Evolutionary conservation across 257 asterid species (phyloP).

Genomic region (Solanum sejunctum): DNA sequence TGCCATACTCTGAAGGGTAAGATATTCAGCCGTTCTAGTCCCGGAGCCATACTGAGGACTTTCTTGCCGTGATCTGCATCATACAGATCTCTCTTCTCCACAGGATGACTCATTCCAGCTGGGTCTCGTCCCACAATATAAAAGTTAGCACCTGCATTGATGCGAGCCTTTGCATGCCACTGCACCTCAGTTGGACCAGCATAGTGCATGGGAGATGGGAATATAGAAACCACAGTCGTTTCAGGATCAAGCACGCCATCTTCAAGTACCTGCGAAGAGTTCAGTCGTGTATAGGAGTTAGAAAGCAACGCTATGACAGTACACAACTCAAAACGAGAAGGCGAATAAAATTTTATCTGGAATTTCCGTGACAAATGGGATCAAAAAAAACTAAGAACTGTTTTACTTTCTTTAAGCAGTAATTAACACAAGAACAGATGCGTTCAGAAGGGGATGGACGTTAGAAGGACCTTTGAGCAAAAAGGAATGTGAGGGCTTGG

Average conservation of each 20-base stretch:
- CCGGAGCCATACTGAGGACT: slow-evolving; percentile 93
- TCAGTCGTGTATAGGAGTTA: neutral
- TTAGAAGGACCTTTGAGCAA: neutral
- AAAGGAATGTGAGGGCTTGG: neutral
- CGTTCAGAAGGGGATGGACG: too few relatives aligned
- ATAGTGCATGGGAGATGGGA: slow-evolving; percentile 96
- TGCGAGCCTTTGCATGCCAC: slow-evolving; percentile 96
- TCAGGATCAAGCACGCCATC: slow-evolving; percentile 89
- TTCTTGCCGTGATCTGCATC: slow-evolving; percentile 96
- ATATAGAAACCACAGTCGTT: slow-evolving; percentile 88
- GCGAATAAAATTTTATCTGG: neutral
- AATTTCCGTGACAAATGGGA: neutral
- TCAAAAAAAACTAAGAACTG: neutral
- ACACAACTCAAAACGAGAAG: neutral
- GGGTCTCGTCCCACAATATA: slow-evolving; percentile 91
- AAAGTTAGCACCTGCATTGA: slow-evolving; percentile 90
- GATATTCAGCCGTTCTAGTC: slow-evolving; percentile 76
- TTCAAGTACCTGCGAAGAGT: slow-evolving; percentile 55
- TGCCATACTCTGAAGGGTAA: slow-evolving; percentile 68
- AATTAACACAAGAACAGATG: neutral
- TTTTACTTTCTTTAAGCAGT: neutral
- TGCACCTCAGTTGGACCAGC: slow-evolving; percentile 98
- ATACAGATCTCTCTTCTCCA: slow-evolving; percentile 76
- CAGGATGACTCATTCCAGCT: slow-evolving; percentile 91
- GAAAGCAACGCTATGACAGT: neutral